These are phyloP conservation scores for Citrullus amarus DNA, from an alignment of 306 rosid species.

Conservation along the genomic window DNA sequence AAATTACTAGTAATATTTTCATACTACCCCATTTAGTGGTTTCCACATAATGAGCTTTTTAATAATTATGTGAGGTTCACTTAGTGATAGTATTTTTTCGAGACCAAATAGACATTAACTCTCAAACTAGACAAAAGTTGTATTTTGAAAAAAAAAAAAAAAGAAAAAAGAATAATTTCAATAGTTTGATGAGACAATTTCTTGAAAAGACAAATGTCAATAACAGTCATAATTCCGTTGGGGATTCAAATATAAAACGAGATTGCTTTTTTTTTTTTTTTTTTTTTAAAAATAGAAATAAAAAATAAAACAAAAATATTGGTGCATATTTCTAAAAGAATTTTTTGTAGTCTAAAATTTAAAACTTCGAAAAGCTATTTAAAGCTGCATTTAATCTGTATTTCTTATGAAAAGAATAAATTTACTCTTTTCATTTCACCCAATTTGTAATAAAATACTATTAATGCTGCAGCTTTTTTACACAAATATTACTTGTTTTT, in stretches of 20 bases:
- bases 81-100: no score
- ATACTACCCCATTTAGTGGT: no score
- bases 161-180: no score
- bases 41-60: no score
- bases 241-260: not conserved
- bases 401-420: not conserved
- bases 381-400: not conserved
- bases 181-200: not conserved
- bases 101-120: no score
- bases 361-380: not conserved
- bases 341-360: not conserved
- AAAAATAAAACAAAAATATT: no score
- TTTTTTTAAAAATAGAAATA: not conserved
- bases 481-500: not conserved
- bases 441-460: not conserved
- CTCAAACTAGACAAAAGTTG: no score
- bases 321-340: not conserved
- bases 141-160: no score
- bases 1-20: no score
- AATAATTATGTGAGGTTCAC: no score
- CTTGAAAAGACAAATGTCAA: not conserved
- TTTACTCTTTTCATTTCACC: not conserved
- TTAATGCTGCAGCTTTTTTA: not conserved
- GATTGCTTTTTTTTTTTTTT: not conserved
- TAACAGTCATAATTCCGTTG: not conserved